phyloP scores from a whole-genome alignment of 768 basidiomycete genomes.

The Boletus fagicola region DNA sequence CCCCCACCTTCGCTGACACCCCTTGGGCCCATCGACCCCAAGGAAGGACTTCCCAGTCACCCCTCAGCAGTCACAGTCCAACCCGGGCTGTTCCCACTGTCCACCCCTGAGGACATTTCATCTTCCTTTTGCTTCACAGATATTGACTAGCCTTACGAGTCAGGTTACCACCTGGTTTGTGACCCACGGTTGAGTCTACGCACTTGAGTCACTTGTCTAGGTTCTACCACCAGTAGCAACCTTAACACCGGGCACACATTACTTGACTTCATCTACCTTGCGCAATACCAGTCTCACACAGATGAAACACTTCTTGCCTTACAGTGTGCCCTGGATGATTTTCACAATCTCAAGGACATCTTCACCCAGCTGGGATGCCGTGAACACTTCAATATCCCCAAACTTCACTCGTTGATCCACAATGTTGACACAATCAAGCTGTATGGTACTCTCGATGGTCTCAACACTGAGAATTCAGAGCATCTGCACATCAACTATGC shows the following conservation, averaged over 20 bases:
- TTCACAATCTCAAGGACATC: background rate
- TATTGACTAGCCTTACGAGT: no score
- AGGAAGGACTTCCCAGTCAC: no score
- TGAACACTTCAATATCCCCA: background rate
- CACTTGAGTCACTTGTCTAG: no score
- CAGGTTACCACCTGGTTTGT: no score
- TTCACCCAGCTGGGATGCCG: background rate
- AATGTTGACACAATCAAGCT: background rate
- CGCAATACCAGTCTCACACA: background rate
- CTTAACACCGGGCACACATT: background rate
- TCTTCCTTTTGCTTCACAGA: no score
- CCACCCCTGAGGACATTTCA: no score
- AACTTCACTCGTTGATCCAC: background rate
- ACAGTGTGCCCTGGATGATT: background rate
- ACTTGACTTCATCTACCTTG: background rate
- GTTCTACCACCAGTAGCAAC: no score
- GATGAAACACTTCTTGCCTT: background rate
- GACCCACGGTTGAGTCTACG: no score
- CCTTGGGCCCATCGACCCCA: no score
- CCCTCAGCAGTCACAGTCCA: no score
- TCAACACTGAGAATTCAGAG: background rate
- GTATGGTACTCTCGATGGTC: background rate
- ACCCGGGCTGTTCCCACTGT: no score
- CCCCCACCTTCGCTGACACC: no score
- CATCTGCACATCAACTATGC: background rate